Conservation (phyloP, 1,139 yeast genomes). For the Candida smagusa region DNA sequence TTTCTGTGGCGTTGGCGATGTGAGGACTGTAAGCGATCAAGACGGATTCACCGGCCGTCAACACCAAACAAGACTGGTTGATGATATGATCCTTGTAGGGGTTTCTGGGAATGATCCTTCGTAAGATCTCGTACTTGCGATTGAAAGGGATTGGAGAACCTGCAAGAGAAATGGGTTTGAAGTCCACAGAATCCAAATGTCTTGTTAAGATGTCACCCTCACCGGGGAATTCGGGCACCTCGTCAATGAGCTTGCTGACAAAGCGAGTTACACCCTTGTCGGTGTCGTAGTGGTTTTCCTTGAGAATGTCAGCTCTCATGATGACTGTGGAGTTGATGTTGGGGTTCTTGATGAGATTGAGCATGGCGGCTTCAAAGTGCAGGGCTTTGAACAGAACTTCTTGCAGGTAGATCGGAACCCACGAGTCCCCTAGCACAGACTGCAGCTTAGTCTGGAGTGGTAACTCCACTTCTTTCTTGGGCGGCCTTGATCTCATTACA, state of each 20-base stretch:
- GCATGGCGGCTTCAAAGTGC: constrained; percentile 76
- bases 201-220: constrained; percentile 31
- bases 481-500: constrained; percentile 6
- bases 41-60: constrained; percentile 31
- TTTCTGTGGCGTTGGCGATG: constrained; percentile 52
- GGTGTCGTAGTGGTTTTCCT: constrained; percentile 47
- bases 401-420: constrained; percentile 58
- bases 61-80: constrained; percentile 76
- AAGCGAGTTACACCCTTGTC: constrained; percentile 31
- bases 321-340: constrained; percentile 91
- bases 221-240: constrained; percentile 35
- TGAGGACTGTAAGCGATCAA: constrained; percentile 79
- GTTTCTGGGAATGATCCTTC: constrained; percentile 85
- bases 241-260: constrained; percentile 30
- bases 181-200: constrained; percentile 53
- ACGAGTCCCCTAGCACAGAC: constrained; percentile 58
- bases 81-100: constrained; percentile 81
- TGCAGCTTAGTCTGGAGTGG: constrained; percentile 5
- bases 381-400: constrained; percentile 40
- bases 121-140: constrained; percentile 54
- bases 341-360: constrained; percentile 78
- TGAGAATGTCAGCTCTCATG: constrained; percentile 79
- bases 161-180: constrained; percentile 45
- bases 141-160: constrained; percentile 23
- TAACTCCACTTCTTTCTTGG: constrained; percentile 3